Conservation (phyloP, 139 green algal species). For the Chloropicon primus region DNA sequence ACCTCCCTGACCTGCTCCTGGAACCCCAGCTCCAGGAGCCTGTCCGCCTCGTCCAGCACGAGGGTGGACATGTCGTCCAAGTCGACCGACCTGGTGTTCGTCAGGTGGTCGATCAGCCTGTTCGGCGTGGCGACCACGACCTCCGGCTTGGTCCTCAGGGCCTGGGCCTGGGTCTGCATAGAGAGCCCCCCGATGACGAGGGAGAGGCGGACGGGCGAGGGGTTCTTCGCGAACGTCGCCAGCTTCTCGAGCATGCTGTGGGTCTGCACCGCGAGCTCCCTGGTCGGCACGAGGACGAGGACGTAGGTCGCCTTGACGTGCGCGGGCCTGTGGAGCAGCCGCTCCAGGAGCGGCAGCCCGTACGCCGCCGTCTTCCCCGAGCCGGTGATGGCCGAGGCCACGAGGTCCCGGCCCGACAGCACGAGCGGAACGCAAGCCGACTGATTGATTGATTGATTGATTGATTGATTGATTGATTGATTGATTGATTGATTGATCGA, state of each 20-base stretch:
- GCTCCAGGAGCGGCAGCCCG: slow-evolving; percentile 78
- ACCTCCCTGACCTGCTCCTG: slow-evolving; percentile 66
- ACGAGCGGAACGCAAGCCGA: slow-evolving; percentile 85
- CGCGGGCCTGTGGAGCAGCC: slow-evolving; percentile 68
- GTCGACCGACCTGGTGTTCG: slow-evolving; percentile 68
- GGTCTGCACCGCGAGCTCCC: slow-evolving; percentile 90
- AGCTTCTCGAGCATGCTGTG: slow-evolving; percentile 86
- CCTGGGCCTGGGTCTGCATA: slow-evolving; percentile 61
- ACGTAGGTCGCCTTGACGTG: slow-evolving; percentile 27
- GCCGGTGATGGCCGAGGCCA: slow-evolving; percentile 85
- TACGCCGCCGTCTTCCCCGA: slow-evolving; percentile 97
- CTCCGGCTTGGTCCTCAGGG: slow-evolving; percentile 58
- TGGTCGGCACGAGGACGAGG: slow-evolving; percentile 65
- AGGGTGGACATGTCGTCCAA: slow-evolving; percentile 82
- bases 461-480: no score
- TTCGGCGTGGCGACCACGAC: slow-evolving; percentile 87
- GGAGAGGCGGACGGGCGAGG: slow-evolving; percentile 53
- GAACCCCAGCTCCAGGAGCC: slow-evolving; percentile 84
- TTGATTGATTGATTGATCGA: no score
- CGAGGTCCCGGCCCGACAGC: slow-evolving; percentile 85
- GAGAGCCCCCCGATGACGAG: slow-evolving; percentile 90
- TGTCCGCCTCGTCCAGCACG: slow-evolving; percentile 89
- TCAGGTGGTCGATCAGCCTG: slow-evolving; percentile 85
- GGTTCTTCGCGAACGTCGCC: slow-evolving; percentile 80
- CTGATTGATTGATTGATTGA: no score